Evolutionary conservation across 169 alveolate species (phyloP).

Genomic region (Cryptosporidium felis): DNA sequence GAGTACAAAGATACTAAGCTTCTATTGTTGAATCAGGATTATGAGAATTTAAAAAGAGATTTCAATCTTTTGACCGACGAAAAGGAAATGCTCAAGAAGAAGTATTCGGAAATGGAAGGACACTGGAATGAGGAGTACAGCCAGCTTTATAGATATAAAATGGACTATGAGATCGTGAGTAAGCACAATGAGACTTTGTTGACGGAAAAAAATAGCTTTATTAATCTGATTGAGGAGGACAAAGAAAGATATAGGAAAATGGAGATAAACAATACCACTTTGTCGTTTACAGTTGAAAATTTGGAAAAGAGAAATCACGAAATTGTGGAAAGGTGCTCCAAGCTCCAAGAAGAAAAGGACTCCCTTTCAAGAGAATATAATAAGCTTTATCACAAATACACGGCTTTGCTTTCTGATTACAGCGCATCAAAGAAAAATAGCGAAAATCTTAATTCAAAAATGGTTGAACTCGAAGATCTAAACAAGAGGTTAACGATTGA

Average conservation of each 20-base stretch:
- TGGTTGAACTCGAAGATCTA: conserved; percentile 32
- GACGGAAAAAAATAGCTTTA: conserved; percentile 21
- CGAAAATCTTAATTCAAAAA: conserved; percentile 27
- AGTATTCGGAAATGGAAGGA: conserved; percentile 34
- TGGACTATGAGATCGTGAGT: conserved; percentile 32
- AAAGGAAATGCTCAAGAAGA: conserved; percentile 25
- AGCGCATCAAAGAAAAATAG: conserved; percentile 24
- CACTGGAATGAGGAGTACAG: conserved; percentile 58
- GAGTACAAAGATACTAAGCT: conserved; percentile 70
- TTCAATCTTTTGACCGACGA: conserved; percentile 6
- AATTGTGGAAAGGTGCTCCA: conserved; percentile 23
- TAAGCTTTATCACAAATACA: conserved; percentile 49
- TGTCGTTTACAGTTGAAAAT: conserved; percentile 24
- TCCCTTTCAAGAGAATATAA: conserved; percentile 54
- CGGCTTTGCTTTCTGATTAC: conserved; percentile 42
- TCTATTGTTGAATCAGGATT: conserved; percentile 31
- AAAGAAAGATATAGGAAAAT: conserved; percentile 54
- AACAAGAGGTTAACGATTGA: conserved; percentile 13
- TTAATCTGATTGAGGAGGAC: conserved; percentile 35
- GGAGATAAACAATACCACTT: conserved; percentile 27
- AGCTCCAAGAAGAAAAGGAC: conserved; percentile 54
- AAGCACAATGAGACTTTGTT: conserved; percentile 35
- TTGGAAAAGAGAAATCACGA: conserved; percentile 60
- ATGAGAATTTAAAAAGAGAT: conserved; percentile 49
- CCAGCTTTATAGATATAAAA: conserved; percentile 23